Base-by-base conservation (phyloP, 148 eudicot genomes). In the Beta vulgaris region DNA sequence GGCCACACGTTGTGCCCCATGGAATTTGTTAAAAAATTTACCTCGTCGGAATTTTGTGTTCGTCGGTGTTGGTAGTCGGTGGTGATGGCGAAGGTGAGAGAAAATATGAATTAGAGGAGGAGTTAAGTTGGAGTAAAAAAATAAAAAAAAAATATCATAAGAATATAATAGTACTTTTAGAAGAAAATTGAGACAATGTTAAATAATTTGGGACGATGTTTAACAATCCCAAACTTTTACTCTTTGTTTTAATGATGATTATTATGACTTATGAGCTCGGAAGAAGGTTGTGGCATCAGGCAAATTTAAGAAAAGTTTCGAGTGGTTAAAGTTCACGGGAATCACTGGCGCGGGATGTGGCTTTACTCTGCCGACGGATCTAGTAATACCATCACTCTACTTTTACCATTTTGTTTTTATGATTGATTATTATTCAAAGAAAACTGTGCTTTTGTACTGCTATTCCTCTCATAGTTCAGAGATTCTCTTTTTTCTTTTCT, bases 261-360 rank as follows among this genome's bases (percentile, higher is more conserved):
- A n/a, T n/a, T n/a, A n/a, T n/a, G n/a, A n/a, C n/a, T n/a, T n/a
- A 37, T 39, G 69, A 65, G 48, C 31, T 65, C 26, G 68, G 44
- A 26, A n/a, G 36, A 63, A 63, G 68, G 29, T 29, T 16, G 71
- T 48, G 55, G 35, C 8, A 64, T 28, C 74, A 16, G 35, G 40
- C 2, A 36, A 18, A 57, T 57, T 57, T 57, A 57, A 29, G 44
- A 43, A 3, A 25, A 9, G 34, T 26, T 57, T 39, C 11, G 19
- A 15, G 26, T 23, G n/a, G n/a, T n/a, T n/a, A 14, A 67, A 76
- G 73, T 59, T 80, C 80, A 80, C 83, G 83, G 65, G 83, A 81
- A 69, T 69, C 73, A 54, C 86, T 77, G 62, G 39, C 60, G 60
- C 26, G n/a, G 26, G 75, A 57, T 49, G 71, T 82, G 79, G 63